Evolutionary conservation across 2,329 filamentous ascomycete genomes (phyloP), one percentile per base, ranked within the genome.

Genomic region (Alternaria novae-zelandiae): DNA sequence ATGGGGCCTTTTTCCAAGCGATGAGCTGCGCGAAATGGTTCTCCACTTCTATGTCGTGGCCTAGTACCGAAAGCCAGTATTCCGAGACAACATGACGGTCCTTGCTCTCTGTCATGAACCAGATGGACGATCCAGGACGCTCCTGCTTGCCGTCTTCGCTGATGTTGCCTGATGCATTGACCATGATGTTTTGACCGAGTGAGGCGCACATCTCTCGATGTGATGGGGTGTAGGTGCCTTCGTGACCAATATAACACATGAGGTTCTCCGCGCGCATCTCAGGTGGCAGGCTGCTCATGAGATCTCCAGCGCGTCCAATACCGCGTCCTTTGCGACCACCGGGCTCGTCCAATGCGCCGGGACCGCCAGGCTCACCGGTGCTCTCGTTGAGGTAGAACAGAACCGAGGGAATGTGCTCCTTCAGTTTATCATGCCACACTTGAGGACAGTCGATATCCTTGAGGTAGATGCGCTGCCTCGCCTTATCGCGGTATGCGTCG

Each of bases 71-170:
- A 53, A 96, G 83, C 83, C 96, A 99, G 78, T 97, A 98, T 74
- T 98, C 95, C 0, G 94, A 90, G 3, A 98, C 94, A 5, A 95
- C 86, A 65, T 94, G 90, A 2, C 96, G 90, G 74, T 99, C 96
- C 73, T 96, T 96, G 36, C 90, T 94, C 78, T 97, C 94, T 0
- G 96, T 98, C 96, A 99, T 98, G 77, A 98, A 97, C 96, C 96
- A 99, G 41, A 99, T 88, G 0, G 96, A 97, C 58, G 92, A 97
- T 2, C 96, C 96, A 2, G 91, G 88, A 67, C 89, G 92, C 47
- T 88, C 88, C 0, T 81, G 81, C 75, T 96, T 92, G 5, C 91
- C 92, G 54, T 91, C 85, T 58, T 90, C 87, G 17, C 87, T 83
- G 3, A 88, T 83, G 1, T 83, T 83, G 47, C 80, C 81, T 0